Percentiles rank a stretch among this genome's conserved stretches.
Conservation (phyloP, 176 grass and related monocot species). For the Carex parvula region DNA sequence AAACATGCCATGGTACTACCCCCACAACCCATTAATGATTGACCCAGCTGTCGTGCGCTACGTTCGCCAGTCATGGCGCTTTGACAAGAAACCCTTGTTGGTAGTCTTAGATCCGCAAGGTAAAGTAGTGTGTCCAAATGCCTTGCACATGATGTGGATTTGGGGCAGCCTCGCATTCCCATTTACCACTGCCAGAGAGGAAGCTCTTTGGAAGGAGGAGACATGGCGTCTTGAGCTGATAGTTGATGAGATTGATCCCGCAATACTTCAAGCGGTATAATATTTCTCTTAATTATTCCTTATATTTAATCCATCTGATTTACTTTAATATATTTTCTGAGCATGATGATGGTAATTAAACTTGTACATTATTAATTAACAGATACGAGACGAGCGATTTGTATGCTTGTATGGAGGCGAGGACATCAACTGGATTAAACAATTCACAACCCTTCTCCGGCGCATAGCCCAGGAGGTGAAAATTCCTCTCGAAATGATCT, state of each 20-base stretch:
- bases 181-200: conserved; percentile 38
- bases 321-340: neutral
- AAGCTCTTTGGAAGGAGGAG: conserved; percentile 46
- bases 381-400: conserved; percentile 28
- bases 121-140: conserved; percentile 43
- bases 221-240: conserved; percentile 40
- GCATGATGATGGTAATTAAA: neutral
- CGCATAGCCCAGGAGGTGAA: conserved; percentile 16
- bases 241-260: conserved; percentile 39
- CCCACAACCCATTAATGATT: conserved; percentile 29
- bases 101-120: conserved; percentile 46
- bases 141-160: conserved; percentile 55
- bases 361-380: neutral
- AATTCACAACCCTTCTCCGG: conserved; percentile 26
- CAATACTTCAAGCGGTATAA: conserved; percentile 16
- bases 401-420: conserved; percentile 46
- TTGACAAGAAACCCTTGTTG: conserved; percentile 44
- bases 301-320: neutral
- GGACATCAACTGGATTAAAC: conserved; percentile 36
- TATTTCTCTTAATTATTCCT: neutral
- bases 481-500: conserved; percentile 39
- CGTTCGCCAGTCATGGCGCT: conserved; percentile 30
- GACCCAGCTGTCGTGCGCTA: conserved; percentile 30
- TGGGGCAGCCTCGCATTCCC: conserved; percentile 45
- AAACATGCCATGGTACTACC: conserved; percentile 40